A percentile compares a stretch with the other conserved stretches of the same genome.
Evolutionary conservation across 495 filamentous ascomycete species (phyloP).

Genomic region (Hamigera avellanea): DNA sequence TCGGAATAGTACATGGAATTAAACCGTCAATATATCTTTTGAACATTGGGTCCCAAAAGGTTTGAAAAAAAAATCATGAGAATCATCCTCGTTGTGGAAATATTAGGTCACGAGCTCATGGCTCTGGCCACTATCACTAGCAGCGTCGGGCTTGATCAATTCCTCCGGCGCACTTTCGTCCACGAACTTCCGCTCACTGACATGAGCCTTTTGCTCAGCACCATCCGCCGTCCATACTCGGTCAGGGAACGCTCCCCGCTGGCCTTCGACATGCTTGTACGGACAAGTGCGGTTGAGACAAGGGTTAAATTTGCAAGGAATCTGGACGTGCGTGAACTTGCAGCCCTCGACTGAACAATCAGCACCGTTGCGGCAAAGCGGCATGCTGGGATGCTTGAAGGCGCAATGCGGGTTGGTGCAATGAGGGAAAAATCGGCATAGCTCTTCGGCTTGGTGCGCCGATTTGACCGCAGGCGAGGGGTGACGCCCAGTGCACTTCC

Average conservation of each 20-base stretch:
- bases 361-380: conserved; percentile 83
- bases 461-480: conserved; percentile 77
- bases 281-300: conserved; percentile 76
- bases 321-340: conserved; percentile 78
- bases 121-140: conserved; percentile 17
- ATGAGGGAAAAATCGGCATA: conserved; percentile 92
- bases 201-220: conserved; percentile 42
- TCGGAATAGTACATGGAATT: conserved; percentile 24
- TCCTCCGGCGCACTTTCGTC: conserved; percentile 58
- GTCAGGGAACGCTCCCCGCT: conserved; percentile 64
- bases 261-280: conserved; percentile 89
- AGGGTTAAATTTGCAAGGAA: conserved; percentile 80
- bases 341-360: conserved; percentile 77
- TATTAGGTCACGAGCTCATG: conserved; percentile 31
- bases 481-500: conserved; percentile 84
- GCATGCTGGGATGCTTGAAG: conserved; percentile 73
- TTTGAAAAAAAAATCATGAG: not conserved
- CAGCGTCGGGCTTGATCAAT: conserved; percentile 56
- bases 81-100: conserved; percentile 7
- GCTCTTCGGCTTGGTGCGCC: conserved; percentile 66
- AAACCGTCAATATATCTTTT: conserved; percentile 1
- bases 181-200: conserved; percentile 90
- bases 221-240: conserved; percentile 76
- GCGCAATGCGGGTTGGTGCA: conserved; percentile 79
- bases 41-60: not conserved